Conservation (phyloP, 352 stramenopile species). For the Hyaloperonospora brassicae region DNA sequence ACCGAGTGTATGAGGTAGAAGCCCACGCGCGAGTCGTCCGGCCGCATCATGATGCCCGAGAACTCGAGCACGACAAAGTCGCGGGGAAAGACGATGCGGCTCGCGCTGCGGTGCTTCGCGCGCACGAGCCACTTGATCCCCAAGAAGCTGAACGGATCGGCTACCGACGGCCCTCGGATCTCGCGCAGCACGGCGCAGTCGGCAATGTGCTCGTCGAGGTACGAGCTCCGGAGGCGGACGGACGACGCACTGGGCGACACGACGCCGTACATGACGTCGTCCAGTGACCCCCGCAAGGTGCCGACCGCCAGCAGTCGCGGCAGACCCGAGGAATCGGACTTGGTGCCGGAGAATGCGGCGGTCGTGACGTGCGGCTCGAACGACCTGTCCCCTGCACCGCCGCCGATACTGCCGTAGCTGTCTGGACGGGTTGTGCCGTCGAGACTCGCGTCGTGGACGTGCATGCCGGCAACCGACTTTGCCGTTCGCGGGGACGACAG, state of each 20-base stretch:
- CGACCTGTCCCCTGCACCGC: constrained; percentile 17
- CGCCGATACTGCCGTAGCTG: constrained; percentile 23
- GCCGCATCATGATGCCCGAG: constrained; percentile 39
- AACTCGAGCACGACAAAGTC: constrained; percentile 54
- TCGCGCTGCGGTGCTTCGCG: constrained; percentile 24
- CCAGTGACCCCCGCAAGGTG: constrained; percentile 31
- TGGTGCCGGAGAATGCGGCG: constrained; percentile 8
- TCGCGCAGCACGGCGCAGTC: constrained; percentile 40
- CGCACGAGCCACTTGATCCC: constrained; percentile 56
- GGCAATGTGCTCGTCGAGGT: constrained; percentile 41
- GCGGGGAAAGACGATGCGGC: constrained; percentile 33
- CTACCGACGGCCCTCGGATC: constrained; percentile 31
- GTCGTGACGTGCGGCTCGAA: constrained; percentile 22
- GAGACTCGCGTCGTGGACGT: constrained; percentile 17
- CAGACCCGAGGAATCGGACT: constrained; percentile 22
- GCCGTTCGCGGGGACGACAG: constrained; percentile 15
- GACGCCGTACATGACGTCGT: constrained; percentile 58
- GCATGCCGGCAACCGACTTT: constrained; percentile 5
- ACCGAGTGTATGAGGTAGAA: constrained; percentile 54
- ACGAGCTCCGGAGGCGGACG: constrained; percentile 36
- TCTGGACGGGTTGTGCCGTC: constrained; percentile 4
- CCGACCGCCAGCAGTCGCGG: constrained; percentile 37
- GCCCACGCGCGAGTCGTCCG: constrained; percentile 37
- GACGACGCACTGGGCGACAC: constrained; percentile 31
- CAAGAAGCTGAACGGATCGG: constrained; percentile 45